These are phyloP conservation scores for Candida tibetensis DNA, from an alignment of 805 yeast genomes.

Conservation along the genomic window DNA sequence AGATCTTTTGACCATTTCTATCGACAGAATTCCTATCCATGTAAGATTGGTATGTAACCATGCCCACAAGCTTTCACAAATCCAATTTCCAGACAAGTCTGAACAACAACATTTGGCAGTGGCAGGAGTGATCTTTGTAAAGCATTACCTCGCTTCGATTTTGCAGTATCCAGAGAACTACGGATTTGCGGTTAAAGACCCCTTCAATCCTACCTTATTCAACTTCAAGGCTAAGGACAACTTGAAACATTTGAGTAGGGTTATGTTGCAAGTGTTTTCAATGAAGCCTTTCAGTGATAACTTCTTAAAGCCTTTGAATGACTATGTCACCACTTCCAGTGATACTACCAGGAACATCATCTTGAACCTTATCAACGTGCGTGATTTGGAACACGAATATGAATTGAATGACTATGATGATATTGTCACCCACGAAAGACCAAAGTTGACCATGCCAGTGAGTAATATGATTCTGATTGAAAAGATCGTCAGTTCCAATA, in stretches of 20 bases:
- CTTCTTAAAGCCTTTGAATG: constrained; percentile 77
- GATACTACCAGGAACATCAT: constrained; percentile 47
- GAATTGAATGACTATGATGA: constrained; percentile 68
- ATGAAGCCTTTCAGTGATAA: constrained; percentile 70
- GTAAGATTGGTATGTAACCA: constrained; percentile 33
- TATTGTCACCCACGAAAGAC: constrained; percentile 48
- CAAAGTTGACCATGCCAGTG: constrained; percentile 42
- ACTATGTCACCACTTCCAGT: constrained; percentile 54
- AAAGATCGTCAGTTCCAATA: constrained; percentile 38
- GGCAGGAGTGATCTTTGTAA: constrained; percentile 63
- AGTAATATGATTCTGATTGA: constrained; percentile 48
- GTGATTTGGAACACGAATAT: constrained; percentile 58
- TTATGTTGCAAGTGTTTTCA: constrained; percentile 61
- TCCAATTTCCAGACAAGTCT: constrained; percentile 54
- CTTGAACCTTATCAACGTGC: constrained; percentile 48
- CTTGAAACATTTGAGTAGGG: constrained; percentile 53
- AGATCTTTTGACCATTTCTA: constrained; percentile 44
- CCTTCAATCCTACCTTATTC: constrained; percentile 19
- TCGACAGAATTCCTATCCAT: constrained; percentile 39
- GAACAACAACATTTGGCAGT: constrained; percentile 61
- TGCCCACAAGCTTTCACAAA: constrained; percentile 37
- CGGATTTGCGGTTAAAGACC: constrained; percentile 44
- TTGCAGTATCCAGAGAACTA: constrained; percentile 54
- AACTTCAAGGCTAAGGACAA: constrained; percentile 42
- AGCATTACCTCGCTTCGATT: constrained; percentile 46